phyloP scores from a whole-genome alignment of 2,329 filamentous ascomycete species.

The Paracamarosporium sp. region DNA sequence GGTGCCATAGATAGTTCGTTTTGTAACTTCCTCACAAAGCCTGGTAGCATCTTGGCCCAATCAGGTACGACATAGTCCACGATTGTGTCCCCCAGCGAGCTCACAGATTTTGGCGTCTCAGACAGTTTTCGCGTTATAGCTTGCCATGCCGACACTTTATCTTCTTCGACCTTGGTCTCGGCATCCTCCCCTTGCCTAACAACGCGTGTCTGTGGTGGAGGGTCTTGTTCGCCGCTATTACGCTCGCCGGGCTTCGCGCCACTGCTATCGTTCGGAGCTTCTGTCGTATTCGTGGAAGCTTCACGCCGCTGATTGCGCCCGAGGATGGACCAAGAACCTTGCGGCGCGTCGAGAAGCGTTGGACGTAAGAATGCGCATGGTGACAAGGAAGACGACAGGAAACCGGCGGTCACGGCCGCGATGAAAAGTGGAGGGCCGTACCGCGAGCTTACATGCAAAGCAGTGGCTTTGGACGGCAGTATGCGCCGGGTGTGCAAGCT shows the following conservation, averaged over 20 bases:
- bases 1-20: slow-evolving; percentile 85
- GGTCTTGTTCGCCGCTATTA: slow-evolving; percentile 37
- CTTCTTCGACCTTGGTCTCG: slow-evolving; percentile 22
- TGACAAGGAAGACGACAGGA: slow-evolving; percentile 22
- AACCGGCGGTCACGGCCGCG: slow-evolving; percentile 29
- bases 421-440: slow-evolving; percentile 39
- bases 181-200: slow-evolving; percentile 31
- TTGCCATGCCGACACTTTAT: slow-evolving; percentile 37
- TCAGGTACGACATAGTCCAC: slow-evolving; percentile 78
- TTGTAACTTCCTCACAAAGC: slow-evolving; percentile 81
- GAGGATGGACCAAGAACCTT: slow-evolving; percentile 22
- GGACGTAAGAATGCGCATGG: slow-evolving; percentile 25
- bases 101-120: slow-evolving; percentile 34
- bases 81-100: slow-evolving; percentile 59
- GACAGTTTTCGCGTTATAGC: slow-evolving; percentile 39
- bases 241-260: slow-evolving; percentile 7
- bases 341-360: slow-evolving; percentile 37
- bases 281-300: slow-evolving; percentile 24
- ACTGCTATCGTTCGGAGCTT: slow-evolving; percentile 23
- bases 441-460: slow-evolving; percentile 25
- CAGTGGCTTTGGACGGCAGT: slow-evolving; percentile 15
- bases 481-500: slow-evolving; percentile 32
- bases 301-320: slow-evolving; percentile 17
- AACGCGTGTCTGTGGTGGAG: slow-evolving; percentile 43
- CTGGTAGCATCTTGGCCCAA: slow-evolving; percentile 80